Conservation (phyloP, 2,329 filamentous ascomycete genomes). For the Pseudomassariella vexata region DNA sequence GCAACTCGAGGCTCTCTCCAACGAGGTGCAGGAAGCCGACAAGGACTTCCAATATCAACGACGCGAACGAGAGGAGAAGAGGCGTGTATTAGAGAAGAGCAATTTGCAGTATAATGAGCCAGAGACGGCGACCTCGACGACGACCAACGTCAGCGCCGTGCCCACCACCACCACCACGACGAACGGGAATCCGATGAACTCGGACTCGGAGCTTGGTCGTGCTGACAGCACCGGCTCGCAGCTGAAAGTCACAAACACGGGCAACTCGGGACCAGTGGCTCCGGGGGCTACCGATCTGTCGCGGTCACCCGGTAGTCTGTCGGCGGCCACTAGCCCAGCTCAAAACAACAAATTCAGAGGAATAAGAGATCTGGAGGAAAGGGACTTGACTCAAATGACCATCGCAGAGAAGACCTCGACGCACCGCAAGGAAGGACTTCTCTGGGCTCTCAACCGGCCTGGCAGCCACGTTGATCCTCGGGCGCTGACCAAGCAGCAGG, state of each 20-base stretch:
- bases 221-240: conserved; percentile 71
- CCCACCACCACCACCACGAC: conserved; percentile 28
- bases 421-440: conserved; percentile 83
- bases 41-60: conserved; percentile 95
- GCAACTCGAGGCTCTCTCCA: conserved; percentile 80
- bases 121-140: conserved; percentile 46
- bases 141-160: conserved; percentile 21
- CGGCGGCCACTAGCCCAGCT: conserved; percentile 42
- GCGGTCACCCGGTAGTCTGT: conserved; percentile 51
- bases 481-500: conserved; percentile 92
- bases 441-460: conserved; percentile 91
- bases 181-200: conserved; percentile 45
- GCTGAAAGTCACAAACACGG: conserved; percentile 45
- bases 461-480: conserved; percentile 94
- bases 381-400: conserved; percentile 50
- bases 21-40: conserved; percentile 86
- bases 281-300: conserved; percentile 38
- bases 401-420: conserved; percentile 54
- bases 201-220: conserved; percentile 65
- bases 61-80: conserved; percentile 93
- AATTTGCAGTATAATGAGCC: conserved; percentile 68
- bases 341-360: conserved; percentile 71
- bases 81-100: conserved; percentile 82
- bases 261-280: conserved; percentile 29
- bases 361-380: conserved; percentile 86